These are phyloP conservation scores for Nyctanthes arbortristis DNA, from an alignment of 257 asterid species.

Conservation along the genomic window DNA sequence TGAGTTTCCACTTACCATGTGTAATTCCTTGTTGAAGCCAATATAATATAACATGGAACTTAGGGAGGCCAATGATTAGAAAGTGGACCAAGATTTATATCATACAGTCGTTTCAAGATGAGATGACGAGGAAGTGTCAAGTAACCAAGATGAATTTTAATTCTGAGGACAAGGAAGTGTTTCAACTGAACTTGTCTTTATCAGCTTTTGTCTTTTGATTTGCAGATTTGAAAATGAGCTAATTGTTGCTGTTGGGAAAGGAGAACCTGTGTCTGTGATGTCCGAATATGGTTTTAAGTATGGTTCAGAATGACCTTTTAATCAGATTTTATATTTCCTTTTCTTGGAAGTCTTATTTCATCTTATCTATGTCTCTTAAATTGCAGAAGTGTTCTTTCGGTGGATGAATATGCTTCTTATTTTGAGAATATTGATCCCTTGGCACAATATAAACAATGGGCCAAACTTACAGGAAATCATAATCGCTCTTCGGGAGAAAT, in stretches of 20 bases:
- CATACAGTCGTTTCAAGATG: background rate
- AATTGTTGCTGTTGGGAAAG: constrained; percentile 82
- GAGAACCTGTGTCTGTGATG: constrained; percentile 85
- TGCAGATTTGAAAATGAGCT: constrained; percentile 74
- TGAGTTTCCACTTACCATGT: background rate
- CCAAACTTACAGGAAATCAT: constrained; percentile 25
- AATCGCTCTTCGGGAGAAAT: constrained; percentile 30
- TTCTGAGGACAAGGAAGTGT: background rate
- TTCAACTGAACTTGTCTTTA: background rate
- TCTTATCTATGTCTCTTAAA: constrained; percentile 30
- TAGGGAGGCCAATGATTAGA: constrained; percentile 8
- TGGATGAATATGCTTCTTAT: constrained; percentile 78
- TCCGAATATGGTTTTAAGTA: constrained; percentile 92
- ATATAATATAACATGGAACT: background rate
- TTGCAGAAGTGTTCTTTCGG: constrained; percentile 71
- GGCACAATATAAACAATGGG: constrained; percentile 66
- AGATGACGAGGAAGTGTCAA: background rate
- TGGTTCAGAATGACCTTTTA: constrained; percentile 17
- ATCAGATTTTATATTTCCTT: constrained; percentile 13
- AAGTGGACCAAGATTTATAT: constrained; percentile 4
- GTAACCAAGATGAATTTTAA: constrained; percentile 7
- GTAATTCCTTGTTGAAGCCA: background rate
- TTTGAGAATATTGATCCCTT: constrained; percentile 88
- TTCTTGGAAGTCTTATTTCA: constrained; percentile 15
- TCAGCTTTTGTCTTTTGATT: constrained; percentile 9